Base-by-base conservation (phyloP, 495 filamentous ascomycete species). In the Penicillium waksmanii region DNA sequence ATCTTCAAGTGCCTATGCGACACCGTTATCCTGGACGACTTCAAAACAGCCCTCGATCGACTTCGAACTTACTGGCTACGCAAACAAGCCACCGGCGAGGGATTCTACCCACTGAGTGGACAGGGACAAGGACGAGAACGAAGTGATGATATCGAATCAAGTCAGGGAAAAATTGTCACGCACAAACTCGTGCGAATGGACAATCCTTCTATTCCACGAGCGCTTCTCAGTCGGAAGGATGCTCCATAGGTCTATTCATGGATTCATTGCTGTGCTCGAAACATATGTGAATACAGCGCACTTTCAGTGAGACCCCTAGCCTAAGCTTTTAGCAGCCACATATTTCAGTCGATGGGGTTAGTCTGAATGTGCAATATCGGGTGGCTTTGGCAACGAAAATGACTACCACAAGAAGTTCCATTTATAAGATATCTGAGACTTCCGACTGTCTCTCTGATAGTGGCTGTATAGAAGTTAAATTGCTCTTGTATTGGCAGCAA, bases 1-100 rank as follows among this genome's bases (percentile, higher is more conserved):
- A 78, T 87, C 10, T 85, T 85, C 75, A 87, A 85, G 64, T 84
- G 82, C 53, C 77, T 85, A 35, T 84, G 81, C 49, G 84, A 87
- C 63, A 80, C 78, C 7, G 75, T 85, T 48, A 77, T 87, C 48
- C 77, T 87, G 0, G 84, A 87, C 56, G 84, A 87, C 53, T 87
- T 87, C 80, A 85, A 85, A 66, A 85, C 80, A 2, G 83, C 80
- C 0, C 76, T 86, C 17, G 82, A 52, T 27, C 61, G 47, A 2
- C 25, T 64, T 15, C 56, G 61, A 23, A 54, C 38, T 4, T 56
- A 64, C 40, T 64, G 61, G 61, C 47, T 64, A 13, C 61, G 61
- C 34, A 64, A 64, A 40, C 61, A 64, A 42, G 42, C 52, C 12
- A 59, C 15, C 3, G 56, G 51, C 27, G 52, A 64, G 47, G 25